These are phyloP conservation scores for Eucalyptus sp. DNA, from an alignment of 345 rosid genomes.

Conservation along the genomic window DNA sequence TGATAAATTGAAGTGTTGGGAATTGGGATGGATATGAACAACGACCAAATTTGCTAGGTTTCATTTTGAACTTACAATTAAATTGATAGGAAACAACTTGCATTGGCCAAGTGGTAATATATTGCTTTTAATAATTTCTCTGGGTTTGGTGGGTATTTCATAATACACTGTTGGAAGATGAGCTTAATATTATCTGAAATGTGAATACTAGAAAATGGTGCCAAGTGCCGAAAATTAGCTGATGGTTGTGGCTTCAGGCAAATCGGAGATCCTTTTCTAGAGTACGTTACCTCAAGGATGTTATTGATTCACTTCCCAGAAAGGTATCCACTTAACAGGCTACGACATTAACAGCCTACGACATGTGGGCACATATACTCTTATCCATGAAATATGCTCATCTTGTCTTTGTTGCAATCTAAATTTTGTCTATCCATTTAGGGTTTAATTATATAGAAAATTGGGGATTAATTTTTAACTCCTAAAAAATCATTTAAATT, in stretches of 20 bases:
- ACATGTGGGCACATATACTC: background rate
- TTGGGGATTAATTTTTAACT: too few relatives aligned
- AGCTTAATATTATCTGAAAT: too few relatives aligned
- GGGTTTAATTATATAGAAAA: too few relatives aligned
- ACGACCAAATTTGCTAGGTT: background rate
- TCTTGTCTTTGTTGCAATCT: rapidly evolving
- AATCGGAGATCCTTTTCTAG: constrained; percentile 11
- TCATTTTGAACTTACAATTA: background rate
- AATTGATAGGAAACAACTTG: too few relatives aligned
- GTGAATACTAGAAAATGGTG: too few relatives aligned
- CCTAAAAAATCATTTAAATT: rapidly evolving
- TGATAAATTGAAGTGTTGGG: background rate
- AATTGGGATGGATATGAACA: background rate
- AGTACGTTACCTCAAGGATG: constrained; percentile 52
- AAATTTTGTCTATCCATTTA: too few relatives aligned
- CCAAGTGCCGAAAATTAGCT: rapidly evolving
- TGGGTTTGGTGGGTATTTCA: too few relatives aligned
- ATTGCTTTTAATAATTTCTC: too few relatives aligned
- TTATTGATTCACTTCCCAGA: constrained; percentile 1
- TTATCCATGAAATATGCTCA: background rate
- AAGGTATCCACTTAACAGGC: constrained; percentile 14
- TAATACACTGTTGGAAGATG: rapidly evolving
- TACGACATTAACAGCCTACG: rapidly evolving
- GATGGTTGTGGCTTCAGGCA: too few relatives aligned
- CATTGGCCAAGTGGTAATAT: too few relatives aligned